These are phyloP conservation scores for Aspergillus amoenus DNA, from an alignment of 2,329 filamentous ascomycete genomes.

Conservation along the genomic window DNA sequence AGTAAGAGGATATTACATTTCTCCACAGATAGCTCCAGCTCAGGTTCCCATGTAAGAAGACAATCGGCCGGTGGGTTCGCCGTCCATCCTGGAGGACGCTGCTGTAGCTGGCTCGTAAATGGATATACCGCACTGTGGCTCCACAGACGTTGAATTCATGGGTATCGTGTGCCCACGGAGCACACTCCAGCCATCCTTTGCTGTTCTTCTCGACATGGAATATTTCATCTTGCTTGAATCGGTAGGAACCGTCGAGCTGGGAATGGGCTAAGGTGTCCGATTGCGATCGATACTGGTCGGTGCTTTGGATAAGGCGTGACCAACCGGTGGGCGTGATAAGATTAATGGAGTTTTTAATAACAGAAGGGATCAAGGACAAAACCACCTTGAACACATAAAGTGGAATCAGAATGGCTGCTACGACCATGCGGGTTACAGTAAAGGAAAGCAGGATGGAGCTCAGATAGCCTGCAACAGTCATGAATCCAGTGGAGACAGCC, in stretches of 20 bases:
- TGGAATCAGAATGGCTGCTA: neutral
- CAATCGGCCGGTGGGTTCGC: neutral
- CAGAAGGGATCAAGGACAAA: neutral
- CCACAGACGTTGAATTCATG: conserved; percentile 3
- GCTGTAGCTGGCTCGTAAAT: neutral
- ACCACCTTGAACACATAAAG: neutral
- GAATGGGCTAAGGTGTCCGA: neutral
- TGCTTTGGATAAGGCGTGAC: neutral
- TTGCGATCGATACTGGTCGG: neutral
- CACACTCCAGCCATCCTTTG: neutral
- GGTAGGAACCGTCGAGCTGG: neutral
- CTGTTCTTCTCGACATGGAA: neutral
- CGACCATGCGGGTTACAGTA: neutral
- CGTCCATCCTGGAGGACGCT: neutral
- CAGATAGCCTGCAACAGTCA: neutral
- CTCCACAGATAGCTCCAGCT: conserved; percentile 4
- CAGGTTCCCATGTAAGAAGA: neutral
- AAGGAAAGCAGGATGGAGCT: neutral
- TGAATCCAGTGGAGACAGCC: neutral
- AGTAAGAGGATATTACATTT: neutral
- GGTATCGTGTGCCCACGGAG: neutral
- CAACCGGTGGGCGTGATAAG: neutral
- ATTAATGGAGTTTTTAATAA: neutral
- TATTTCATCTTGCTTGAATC: neutral
- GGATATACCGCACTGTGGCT: neutral